Conservation (phyloP, 495 filamentous ascomycete species). For the Niebla homalea region DNA sequence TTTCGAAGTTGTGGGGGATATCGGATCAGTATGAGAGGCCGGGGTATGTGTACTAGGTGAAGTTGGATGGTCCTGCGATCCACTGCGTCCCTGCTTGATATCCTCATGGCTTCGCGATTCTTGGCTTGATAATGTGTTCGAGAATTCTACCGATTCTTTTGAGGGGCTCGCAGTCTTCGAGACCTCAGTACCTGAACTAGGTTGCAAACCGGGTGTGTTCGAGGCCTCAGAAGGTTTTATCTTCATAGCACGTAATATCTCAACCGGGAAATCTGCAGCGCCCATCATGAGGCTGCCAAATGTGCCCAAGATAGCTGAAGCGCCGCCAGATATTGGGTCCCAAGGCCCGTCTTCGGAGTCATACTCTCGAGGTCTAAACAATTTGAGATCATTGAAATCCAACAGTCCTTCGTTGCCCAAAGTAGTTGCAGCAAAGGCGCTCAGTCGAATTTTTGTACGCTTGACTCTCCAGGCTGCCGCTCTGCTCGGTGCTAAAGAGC, state of each 20-base stretch:
- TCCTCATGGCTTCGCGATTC: neutral
- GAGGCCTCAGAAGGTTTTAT: conserved; percentile 29
- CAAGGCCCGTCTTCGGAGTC: conserved; percentile 58
- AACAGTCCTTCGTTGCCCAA: conserved; percentile 48
- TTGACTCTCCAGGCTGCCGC: conserved; percentile 60
- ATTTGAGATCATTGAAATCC: conserved; percentile 50
- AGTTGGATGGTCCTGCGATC: neutral
- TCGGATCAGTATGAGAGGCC: neutral
- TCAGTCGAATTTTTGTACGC: conserved; percentile 47
- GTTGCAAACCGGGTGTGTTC: neutral
- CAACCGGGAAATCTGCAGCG: conserved; percentile 65
- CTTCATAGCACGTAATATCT: conserved; percentile 38
- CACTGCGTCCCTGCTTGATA: neutral
- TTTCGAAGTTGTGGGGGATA: conserved; percentile 1
- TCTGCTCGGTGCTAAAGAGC: conserved; percentile 47
- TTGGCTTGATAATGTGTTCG: neutral
- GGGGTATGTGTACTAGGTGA: neutral
- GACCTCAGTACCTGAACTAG: neutral
- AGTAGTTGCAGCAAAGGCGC: conserved; percentile 53
- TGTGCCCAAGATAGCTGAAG: conserved; percentile 63
- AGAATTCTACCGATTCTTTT: neutral
- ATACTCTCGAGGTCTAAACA: conserved; percentile 58
- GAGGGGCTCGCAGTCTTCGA: neutral
- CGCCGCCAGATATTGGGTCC: conserved; percentile 58
- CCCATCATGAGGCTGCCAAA: conserved; percentile 65